phyloP scores from a whole-genome alignment of 1,284 basidiomycete genomes.

The Ceratobasidium sp. region DNA sequence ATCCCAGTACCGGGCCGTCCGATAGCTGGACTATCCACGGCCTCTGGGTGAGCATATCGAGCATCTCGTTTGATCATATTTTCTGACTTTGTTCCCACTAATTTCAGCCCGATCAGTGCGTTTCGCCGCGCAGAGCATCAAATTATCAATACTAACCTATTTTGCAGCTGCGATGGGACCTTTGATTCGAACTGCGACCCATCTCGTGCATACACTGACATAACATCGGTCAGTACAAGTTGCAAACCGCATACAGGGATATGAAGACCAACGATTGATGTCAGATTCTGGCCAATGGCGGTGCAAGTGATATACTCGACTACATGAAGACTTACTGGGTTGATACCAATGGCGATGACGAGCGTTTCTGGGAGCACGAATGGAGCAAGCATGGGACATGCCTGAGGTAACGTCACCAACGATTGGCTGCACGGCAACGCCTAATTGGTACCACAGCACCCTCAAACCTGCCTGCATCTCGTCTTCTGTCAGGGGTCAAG shows the following conservation, averaged over 20 bases:
- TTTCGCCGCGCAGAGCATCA: not conserved
- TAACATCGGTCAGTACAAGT: slow-evolving; percentile 62
- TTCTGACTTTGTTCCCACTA: not conserved
- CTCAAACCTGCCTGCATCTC: slow-evolving; percentile 59
- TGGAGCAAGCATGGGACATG: slow-evolving; percentile 75
- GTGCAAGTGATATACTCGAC: slow-evolving; percentile 70
- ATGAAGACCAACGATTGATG: slow-evolving; percentile 3
- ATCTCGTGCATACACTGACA: slow-evolving; percentile 71
- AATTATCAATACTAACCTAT: not conserved
- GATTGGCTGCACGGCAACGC: slow-evolving; percentile 32
- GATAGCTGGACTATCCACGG: slow-evolving; percentile 51
- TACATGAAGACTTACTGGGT: slow-evolving; percentile 80
- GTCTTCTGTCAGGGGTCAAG: slow-evolving; percentile 38
- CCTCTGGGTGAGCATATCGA: slow-evolving; percentile 48
- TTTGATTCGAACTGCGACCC: slow-evolving; percentile 75
- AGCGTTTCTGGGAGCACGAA: slow-evolving; percentile 71
- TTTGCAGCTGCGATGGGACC: slow-evolving; percentile 74
- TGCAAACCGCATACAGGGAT: not conserved
- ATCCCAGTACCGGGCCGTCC: slow-evolving; percentile 52
- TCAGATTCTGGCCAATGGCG: slow-evolving; percentile 73
- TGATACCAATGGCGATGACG: slow-evolving; percentile 70
- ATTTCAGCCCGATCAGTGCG: slow-evolving; percentile 44
- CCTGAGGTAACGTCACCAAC: slow-evolving; percentile 62
- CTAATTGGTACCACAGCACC: slow-evolving; percentile 62
- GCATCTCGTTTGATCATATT: not conserved